Percentiles rank a stretch among this genome's conserved stretches.
These are phyloP conservation scores for Tolypocladium ovalisporum DNA, from an alignment of 2,329 filamentous ascomycete genomes.

Conservation along the genomic window DNA sequence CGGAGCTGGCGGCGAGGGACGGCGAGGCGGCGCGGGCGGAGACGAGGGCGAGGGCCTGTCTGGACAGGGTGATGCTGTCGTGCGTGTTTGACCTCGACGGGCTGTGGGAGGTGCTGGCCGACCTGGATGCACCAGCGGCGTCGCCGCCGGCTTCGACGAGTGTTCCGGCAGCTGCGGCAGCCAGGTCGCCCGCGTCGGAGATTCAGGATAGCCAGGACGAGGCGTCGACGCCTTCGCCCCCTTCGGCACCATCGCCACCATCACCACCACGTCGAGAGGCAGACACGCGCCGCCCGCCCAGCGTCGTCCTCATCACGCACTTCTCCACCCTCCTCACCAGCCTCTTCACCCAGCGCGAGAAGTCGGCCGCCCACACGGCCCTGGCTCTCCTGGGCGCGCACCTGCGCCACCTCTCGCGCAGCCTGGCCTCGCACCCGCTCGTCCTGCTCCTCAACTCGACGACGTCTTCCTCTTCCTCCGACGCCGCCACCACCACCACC, in stretches of 20 bases:
- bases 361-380: conserved; percentile 32
- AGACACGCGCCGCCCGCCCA: not conserved
- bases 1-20: conserved; percentile 18
- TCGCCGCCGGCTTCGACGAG: not conserved
- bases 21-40: conserved; percentile 2
- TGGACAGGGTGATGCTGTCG: conserved; percentile 42
- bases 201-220: conserved; percentile 24
- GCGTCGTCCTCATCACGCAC: conserved; percentile 43
- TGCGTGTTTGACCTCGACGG: conserved; percentile 49
- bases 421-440: conserved; percentile 29
- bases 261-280: not conserved
- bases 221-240: conserved; percentile 8
- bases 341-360: conserved; percentile 39
- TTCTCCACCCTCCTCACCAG: conserved; percentile 38
- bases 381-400: conserved; percentile 36
- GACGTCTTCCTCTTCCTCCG: conserved; percentile 7
- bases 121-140: conserved; percentile 26
- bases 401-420: conserved; percentile 33
- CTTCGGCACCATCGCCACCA: not conserved
- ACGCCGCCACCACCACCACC: not conserved
- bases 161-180: not conserved
- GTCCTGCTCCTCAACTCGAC: conserved; percentile 46
- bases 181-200: conserved; percentile 9
- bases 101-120: conserved; percentile 43
- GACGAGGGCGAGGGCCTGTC: conserved; percentile 20